phyloP scores from a whole-genome alignment of 495 filamentous ascomycete species.

The Astrothelium subdiscretum region DNA sequence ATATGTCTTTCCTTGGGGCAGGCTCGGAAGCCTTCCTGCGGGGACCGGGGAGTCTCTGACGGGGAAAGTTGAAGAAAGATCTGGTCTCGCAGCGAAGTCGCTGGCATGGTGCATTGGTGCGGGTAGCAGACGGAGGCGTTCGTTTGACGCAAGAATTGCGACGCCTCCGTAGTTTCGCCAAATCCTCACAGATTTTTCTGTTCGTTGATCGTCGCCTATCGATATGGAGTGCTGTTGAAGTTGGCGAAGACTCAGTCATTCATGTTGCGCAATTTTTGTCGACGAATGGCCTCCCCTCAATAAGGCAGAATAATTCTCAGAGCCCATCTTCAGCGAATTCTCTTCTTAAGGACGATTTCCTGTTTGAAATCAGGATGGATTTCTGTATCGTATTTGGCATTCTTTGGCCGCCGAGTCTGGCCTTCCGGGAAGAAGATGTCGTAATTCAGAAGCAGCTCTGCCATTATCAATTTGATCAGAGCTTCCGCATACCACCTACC shows the following conservation, averaged over 20 bases:
- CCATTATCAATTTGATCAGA: neutral
- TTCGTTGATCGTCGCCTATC: neutral
- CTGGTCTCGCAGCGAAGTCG: neutral
- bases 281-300: neutral
- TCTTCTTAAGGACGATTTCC: neutral
- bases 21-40: neutral
- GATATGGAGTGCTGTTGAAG: neutral
- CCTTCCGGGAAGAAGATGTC: neutral
- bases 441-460: neutral
- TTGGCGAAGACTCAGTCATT: neutral
- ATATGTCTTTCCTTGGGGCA: constrained; percentile 14
- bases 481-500: neutral
- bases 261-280: neutral
- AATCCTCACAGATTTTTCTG: neutral
- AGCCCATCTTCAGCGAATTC: neutral
- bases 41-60: neutral
- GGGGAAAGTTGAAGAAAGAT: neutral
- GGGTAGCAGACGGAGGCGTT: neutral
- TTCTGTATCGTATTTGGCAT: neutral
- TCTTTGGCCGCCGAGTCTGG: neutral
- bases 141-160: neutral
- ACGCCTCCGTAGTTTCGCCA: neutral
- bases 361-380: neutral
- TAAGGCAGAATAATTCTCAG: neutral
- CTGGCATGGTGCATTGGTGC: constrained; percentile 2